Percentiles rank a stretch among this genome's conserved stretches.
These are phyloP conservation scores for Sarocladium strictum DNA, from an alignment of 2,329 filamentous ascomycete genomes.

Conservation along the genomic window DNA sequence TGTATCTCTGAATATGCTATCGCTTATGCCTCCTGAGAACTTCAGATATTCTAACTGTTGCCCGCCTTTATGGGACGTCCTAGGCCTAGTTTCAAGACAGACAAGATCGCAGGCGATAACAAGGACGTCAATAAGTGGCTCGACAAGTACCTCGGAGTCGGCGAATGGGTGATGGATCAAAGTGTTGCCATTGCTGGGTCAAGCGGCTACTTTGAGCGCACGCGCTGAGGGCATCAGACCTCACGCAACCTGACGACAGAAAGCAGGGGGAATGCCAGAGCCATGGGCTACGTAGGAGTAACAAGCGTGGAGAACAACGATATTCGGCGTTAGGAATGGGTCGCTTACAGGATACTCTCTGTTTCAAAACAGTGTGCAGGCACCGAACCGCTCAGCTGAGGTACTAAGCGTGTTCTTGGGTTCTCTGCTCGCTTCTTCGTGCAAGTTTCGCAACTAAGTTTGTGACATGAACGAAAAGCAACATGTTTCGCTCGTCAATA, in stretches of 20 bases:
- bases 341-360: neutral
- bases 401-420: too few relatives aligned
- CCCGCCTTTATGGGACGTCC: constrained; percentile 11
- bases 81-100: constrained; percentile 70
- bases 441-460: neutral
- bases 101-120: constrained; percentile 72
- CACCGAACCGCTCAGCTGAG: neutral
- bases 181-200: constrained; percentile 86
- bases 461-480: neutral
- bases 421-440: constrained; percentile 4
- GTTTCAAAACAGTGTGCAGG: neutral
- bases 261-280: neutral
- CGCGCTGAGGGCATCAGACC: constrained; percentile 47
- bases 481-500: neutral
- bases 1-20: constrained; percentile 20
- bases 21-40: too few relatives aligned
- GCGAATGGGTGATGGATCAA: constrained; percentile 98
- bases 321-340: neutral
- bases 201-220: constrained; percentile 87
- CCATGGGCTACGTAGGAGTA: neutral
- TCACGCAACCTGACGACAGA: neutral
- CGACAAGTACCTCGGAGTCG: constrained; percentile 86
- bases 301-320: neutral
- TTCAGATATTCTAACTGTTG: neutral
- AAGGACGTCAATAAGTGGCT: constrained; percentile 84